Evolutionary conservation across 306 rosid species (phyloP).

Genomic region (Psophocarpus tetragonolobus): DNA sequence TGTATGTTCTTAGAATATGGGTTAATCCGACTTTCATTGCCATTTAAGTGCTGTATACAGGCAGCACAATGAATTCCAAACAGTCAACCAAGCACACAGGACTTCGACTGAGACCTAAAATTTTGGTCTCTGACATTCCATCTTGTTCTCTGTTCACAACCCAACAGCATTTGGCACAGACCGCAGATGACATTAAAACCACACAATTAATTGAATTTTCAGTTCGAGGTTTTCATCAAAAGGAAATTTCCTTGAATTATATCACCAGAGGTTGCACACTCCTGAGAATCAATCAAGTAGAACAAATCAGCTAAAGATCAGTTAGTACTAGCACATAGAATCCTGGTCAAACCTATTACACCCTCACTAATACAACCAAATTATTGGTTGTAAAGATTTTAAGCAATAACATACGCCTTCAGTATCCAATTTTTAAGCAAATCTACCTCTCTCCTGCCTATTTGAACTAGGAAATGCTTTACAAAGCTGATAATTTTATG

Average conservation of each 20-base stretch:
- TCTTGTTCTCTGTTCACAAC: neutral
- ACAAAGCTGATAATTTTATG: neutral
- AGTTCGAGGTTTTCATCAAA: constrained; percentile 21
- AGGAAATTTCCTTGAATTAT: constrained; percentile 8
- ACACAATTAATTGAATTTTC: constrained; percentile 1
- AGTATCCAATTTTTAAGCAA: too few relatives aligned
- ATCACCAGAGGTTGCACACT: constrained; percentile 33
- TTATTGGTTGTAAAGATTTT: neutral
- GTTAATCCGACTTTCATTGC: neutral
- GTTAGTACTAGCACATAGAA: neutral
- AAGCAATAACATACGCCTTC: neutral
- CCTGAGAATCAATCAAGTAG: constrained; percentile 49
- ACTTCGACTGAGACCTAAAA: neutral
- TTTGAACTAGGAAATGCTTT: neutral
- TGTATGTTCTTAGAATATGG: neutral
- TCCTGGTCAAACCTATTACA: constrained; percentile 2
- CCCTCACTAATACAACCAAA: neutral
- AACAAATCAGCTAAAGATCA: constrained; percentile 28
- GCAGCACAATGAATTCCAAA: neutral
- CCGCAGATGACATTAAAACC: constrained; percentile 12
- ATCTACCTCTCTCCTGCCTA: neutral
- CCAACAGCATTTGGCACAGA: constrained; percentile 6
- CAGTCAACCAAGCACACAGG: neutral
- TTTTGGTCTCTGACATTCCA: constrained; percentile 14
- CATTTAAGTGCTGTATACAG: neutral